Base-by-base conservation (phyloP, 2,329 filamentous ascomycete species). In the Paecilomyces variotii region DNA sequence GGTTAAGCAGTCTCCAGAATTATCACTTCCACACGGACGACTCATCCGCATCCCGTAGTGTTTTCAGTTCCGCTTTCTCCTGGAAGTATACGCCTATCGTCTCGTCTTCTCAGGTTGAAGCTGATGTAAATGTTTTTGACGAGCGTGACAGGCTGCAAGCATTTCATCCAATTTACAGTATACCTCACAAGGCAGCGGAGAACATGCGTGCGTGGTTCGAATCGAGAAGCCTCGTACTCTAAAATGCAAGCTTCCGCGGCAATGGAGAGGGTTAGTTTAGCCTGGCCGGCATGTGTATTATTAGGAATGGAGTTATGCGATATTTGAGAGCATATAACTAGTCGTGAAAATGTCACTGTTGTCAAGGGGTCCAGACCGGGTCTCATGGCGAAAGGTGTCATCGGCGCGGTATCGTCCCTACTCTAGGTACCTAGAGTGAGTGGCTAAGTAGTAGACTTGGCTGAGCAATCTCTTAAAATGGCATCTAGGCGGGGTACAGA, bases 111-210 rank as follows among this genome's bases (percentile, higher is more conserved):
- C 79, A 80, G 57, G 70, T 75, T 62, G 77, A 79, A 39, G 64
- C 69, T 57, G 82, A 81, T 53, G 78, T 78, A 61, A 84, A 85
- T 54, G 80, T 89, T 55, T 90, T 89, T 74, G 86, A 90, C 60
- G 82, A 88, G 66, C 76, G 80, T 59, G 90, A 96, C 76, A 78
- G 84, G 49, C 80, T 96, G 56, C 79, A 77, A 56, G 79, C 87
- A 14, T 82, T 90, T 45, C 91, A 97, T 74, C 93, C 93, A 1
- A 83, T 97, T 27, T 97, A 90, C 75, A 88, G 90, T 62, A 87
- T 97, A 64, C 89, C 91, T 3, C 85, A 88, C 73, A 80, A 83
- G 61, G 82, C 82, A 56, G 88, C 87, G 57, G 82, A 87, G 65
- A 79, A 79, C 34, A 85, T 87, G 64, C 82, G 84, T 72, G 76